Base-by-base conservation (phyloP, 129 eudicot genomes). In the Flaveria sonorensis region DNA sequence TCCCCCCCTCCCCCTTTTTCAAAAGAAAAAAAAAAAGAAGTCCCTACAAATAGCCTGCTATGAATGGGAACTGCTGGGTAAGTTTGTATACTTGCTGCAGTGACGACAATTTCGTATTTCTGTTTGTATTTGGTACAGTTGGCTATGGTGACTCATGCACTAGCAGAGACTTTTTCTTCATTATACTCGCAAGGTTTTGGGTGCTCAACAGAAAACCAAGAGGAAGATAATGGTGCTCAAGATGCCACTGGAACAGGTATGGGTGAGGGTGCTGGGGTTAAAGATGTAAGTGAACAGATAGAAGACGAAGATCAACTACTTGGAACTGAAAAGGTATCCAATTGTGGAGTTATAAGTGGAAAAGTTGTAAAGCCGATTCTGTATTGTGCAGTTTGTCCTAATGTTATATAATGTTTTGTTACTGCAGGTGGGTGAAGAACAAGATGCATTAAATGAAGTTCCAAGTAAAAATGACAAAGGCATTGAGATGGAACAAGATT, bases 241-340 rank as follows among this genome's bases (percentile, higher is more conserved):
- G 97, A 86, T 65, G 88, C 90, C 52, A 74, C 59, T 51, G 98
- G 98, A 80, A 91, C 90, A 6, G 98, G 98, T 76, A 89, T 94
- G 93, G 97, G 96, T 83, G 97, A 94, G 65, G 98, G 98, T 81
- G 84, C 78, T 7, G 98, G 98, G 43, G 24, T 67, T 43, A 94
- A 89, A 39, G 98, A 94, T 83, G 97, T 94, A 60, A 94, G 98
- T 74, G 96, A 94, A 52, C 96, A 94, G 85, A 89, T 94, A 67
- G 80, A 71, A 59, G 96, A 91, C 62, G 98, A 94, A 89, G 97
- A 94, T 85, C 98, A 94, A 81, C 96, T 93, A 50, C 86, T 88
- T 51, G 93, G 93, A 59, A 64, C 88, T 10, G 93, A 83, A 70
- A 88, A 94, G 96, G 98, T 90, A 84, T 28, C 39, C 39, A 32